A percentile compares a stretch with the other conserved stretches of the same genome.
These are phyloP conservation scores for Citrus reticulata DNA, from an alignment of 345 rosid species.

Conservation along the genomic window DNA sequence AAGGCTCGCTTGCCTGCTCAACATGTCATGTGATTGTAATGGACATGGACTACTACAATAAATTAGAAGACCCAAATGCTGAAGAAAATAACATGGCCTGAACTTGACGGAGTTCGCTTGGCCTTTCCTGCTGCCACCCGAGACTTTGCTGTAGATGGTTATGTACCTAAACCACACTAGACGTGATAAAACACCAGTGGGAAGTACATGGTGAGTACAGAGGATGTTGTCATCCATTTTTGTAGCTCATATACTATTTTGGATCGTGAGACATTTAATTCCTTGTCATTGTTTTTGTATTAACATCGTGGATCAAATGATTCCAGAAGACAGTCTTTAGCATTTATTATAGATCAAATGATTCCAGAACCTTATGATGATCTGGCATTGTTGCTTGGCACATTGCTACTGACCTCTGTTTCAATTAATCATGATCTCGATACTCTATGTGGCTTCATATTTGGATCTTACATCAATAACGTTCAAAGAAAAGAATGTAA, in stretches of 20 bases:
- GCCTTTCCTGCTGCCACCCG: slow-evolving; percentile 85
- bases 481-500: no score
- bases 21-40: slow-evolving; percentile 88
- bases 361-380: no score
- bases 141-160: slow-evolving; percentile 85
- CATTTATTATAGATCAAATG: neutral
- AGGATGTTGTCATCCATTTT: slow-evolving; percentile 26
- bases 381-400: no score
- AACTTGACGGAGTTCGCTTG: slow-evolving; percentile 73
- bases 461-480: no score
- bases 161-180: slow-evolving; percentile 83
- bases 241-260: slow-evolving; percentile 19
- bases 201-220: slow-evolving; percentile 10
- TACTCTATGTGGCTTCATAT: no score
- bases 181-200: neutral
- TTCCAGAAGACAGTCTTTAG: neutral
- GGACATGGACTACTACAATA: slow-evolving; percentile 81
- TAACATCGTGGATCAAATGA: neutral
- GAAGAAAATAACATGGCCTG: slow-evolving; percentile 95
- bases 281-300: slow-evolving; percentile 5
- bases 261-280: neutral
- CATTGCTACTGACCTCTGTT: no score
- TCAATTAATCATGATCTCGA: no score
- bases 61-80: slow-evolving; percentile 84
- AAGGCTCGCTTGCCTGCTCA: slow-evolving; percentile 92